A percentile compares a stretch with the other conserved stretches of the same genome.
Evolutionary conservation across 129 eudicot species (phyloP).

Genomic region (Apium graveolens): DNA sequence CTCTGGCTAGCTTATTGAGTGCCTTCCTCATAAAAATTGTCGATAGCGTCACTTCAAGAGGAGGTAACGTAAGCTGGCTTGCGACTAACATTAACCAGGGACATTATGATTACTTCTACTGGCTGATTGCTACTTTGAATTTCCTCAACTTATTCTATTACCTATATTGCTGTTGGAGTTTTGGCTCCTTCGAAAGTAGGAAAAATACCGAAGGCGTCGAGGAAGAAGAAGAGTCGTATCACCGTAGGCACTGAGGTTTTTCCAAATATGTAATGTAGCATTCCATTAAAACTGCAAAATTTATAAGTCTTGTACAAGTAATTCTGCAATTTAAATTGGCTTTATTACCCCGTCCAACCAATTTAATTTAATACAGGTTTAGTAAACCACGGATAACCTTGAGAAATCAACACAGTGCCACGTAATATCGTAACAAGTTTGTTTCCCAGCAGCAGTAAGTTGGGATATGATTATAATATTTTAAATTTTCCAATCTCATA

Average conservation of each 20-base stretch:
- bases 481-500: too few relatives aligned
- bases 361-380: too few relatives aligned
- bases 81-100: constrained; percentile 37
- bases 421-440: too few relatives aligned
- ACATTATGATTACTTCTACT: constrained; percentile 37
- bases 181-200: constrained; percentile 8
- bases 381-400: too few relatives aligned
- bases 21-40: constrained; percentile 27
- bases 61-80: constrained; percentile 35
- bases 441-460: too few relatives aligned
- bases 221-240: constrained; percentile 12
- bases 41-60: constrained; percentile 21
- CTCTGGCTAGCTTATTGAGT: constrained; percentile 20
- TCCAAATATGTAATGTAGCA: not conserved
- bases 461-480: too few relatives aligned
- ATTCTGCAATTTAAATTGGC: not conserved
- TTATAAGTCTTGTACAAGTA: not conserved
- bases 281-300: not conserved
- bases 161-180: constrained; percentile 24
- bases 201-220: not conserved
- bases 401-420: too few relatives aligned
- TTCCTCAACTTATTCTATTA: constrained; percentile 33
- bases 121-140: constrained; percentile 31
- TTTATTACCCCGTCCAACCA: not conserved
- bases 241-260: not conserved